A percentile compares a stretch with the other conserved stretches of the same genome.
Evolutionary conservation across 192 early-diverging fungal genomes (phyloP).

Genomic region (Backusella liffmaniae): DNA sequence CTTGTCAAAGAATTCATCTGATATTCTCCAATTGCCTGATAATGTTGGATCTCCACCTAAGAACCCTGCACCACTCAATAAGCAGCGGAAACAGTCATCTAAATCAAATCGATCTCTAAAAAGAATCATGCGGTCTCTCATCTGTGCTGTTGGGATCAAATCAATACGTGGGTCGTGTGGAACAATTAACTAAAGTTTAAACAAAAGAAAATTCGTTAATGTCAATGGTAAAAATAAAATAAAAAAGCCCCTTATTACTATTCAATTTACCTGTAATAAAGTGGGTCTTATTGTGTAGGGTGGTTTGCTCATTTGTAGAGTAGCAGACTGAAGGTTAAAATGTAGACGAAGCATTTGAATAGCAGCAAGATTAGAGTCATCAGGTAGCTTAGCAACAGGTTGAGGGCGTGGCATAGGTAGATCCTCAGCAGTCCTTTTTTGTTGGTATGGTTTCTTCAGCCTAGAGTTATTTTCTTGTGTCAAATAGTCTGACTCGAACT

Average conservation of each 20-base stretch:
- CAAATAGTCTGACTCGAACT: neutral
- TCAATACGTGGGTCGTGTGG: neutral
- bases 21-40: neutral
- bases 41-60: slow-evolving; percentile 1
- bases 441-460: neutral
- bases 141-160: neutral
- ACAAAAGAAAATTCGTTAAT: neutral
- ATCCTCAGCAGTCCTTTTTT: neutral
- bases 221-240: neutral
- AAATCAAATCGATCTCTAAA: slow-evolving; percentile 1
- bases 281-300: neutral
- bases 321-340: slow-evolving; percentile 2
- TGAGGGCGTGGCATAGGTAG: neutral
- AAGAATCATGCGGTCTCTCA: slow-evolving; percentile 4
- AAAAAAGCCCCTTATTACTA: neutral
- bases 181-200: neutral
- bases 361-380: slow-evolving; percentile 3
- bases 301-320: neutral
- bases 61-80: neutral
- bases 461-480: neutral
- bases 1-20: neutral
- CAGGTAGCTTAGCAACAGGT: neutral
- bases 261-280: neutral
- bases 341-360: neutral
- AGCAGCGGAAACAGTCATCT: neutral